A percentile compares a stretch with the other conserved stretches of the same genome.
phyloP scores from a whole-genome alignment of 2,329 filamentous ascomycete species.

The Penicillium vulpinum region DNA sequence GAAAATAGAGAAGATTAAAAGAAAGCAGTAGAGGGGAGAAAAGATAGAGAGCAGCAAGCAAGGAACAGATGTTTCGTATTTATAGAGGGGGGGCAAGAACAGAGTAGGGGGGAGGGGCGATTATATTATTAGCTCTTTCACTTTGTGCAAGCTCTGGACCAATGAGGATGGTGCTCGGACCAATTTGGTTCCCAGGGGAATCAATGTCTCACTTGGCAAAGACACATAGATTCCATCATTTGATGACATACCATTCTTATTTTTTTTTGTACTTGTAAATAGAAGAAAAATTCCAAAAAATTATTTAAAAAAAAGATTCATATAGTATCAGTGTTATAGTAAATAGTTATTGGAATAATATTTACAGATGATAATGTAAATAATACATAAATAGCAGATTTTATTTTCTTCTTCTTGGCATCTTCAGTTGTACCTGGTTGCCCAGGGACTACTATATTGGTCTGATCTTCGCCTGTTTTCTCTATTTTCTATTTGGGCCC shows the following conservation, averaged over 20 bases:
- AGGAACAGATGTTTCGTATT: conserved; percentile 20
- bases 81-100: conserved; percentile 21
- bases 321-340: background rate
- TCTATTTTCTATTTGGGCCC: background rate
- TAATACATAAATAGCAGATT: background rate
- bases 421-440: background rate
- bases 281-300: too few relatives aligned
- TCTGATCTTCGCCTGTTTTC: background rate
- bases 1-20: background rate
- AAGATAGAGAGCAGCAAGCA: background rate
- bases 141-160: conserved; percentile 6
- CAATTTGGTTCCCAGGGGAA: conserved; percentile 12
- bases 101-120: conserved; percentile 20
- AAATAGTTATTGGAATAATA: background rate
- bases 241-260: too few relatives aligned
- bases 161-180: conserved; percentile 8
- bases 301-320: too few relatives aligned
- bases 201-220: conserved; percentile 20
- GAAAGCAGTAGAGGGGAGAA: background rate
- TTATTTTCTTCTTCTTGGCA: background rate
- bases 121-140: conserved; percentile 18
- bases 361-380: background rate
- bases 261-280: too few relatives aligned
- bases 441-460: background rate
- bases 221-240: background rate